A percentile compares a stretch with the other conserved stretches of the same genome.
phyloP scores from a whole-genome alignment of 2,329 filamentous ascomycete species.

The Talaromyces sp. region DNA sequence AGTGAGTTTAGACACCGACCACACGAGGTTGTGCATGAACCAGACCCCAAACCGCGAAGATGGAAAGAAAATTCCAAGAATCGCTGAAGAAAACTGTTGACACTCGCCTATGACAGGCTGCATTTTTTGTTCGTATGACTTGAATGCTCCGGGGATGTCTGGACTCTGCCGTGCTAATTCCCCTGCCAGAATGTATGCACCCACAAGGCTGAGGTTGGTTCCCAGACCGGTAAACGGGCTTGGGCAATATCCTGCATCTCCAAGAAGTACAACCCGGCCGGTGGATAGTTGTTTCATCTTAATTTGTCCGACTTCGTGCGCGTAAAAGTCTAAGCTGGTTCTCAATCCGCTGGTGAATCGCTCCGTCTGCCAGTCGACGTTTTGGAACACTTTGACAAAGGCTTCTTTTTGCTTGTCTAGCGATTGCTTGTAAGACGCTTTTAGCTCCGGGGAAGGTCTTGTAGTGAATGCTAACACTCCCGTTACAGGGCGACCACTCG shows the following conservation, averaged over 20 bases:
- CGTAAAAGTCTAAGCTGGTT: slow-evolving; percentile 41
- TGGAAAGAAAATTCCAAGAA: neutral
- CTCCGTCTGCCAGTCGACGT: slow-evolving; percentile 35
- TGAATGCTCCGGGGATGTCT: slow-evolving; percentile 18
- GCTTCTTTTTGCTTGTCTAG: slow-evolving; percentile 24
- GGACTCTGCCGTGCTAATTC: slow-evolving; percentile 29
- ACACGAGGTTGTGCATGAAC: neutral
- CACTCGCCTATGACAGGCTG: neutral
- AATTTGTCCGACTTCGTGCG: slow-evolving; percentile 34
- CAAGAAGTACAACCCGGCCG: slow-evolving; percentile 35
- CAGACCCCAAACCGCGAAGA: neutral
- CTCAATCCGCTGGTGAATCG: slow-evolving; percentile 37
- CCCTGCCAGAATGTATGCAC: slow-evolving; percentile 55
- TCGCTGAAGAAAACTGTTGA: slow-evolving; percentile 1
- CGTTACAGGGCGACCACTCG: neutral
- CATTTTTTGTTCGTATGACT: neutral
- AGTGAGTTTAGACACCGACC: neutral
- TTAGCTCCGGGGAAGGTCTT: neutral
- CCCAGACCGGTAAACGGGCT: slow-evolving; percentile 33
- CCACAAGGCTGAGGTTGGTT: slow-evolving; percentile 30
- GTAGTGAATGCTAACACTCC: neutral
- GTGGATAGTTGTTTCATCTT: slow-evolving; percentile 25
- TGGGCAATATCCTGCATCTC: slow-evolving; percentile 37
- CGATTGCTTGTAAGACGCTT: neutral
- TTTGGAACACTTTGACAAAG: slow-evolving; percentile 25